Percentiles rank a stretch among this genome's conserved stretches.
Conservation (phyloP, 495 filamentous ascomycete genomes). For the Hypoxylon subgilvum region DNA sequence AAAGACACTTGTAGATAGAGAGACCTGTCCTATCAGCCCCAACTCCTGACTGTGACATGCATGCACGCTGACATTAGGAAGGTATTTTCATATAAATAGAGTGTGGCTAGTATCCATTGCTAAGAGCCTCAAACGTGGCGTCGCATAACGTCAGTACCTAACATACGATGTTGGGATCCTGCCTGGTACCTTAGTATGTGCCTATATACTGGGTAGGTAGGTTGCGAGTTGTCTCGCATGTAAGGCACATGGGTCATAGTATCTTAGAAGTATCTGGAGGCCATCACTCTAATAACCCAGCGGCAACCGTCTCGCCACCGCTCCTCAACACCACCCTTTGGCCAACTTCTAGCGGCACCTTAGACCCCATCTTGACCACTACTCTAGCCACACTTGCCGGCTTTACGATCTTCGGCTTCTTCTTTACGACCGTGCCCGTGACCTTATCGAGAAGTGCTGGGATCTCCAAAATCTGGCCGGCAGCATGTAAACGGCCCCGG, state of each 20-base stretch:
- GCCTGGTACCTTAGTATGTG: background rate
- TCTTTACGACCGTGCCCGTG: constrained; percentile 72
- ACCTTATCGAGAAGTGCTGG: constrained; percentile 76
- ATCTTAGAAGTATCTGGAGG: too few species aligned
- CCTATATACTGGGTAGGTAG: background rate
- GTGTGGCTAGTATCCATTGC: constrained; percentile 2
- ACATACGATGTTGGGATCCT: background rate
- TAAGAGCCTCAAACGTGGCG: constrained; percentile 21
- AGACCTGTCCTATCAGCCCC: constrained; percentile 11
- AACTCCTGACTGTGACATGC: background rate
- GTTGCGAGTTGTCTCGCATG: too few species aligned
- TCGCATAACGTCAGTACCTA: background rate
- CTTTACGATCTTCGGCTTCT: constrained; percentile 80
- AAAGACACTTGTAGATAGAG: constrained; percentile 3
- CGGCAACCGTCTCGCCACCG: constrained; percentile 82
- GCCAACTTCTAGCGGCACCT: constrained; percentile 78
- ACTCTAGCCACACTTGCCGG: constrained; percentile 70
- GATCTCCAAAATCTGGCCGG: constrained; percentile 74
- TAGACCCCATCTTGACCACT: constrained; percentile 73
- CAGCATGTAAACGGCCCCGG: constrained; percentile 77
- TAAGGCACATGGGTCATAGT: too few species aligned
- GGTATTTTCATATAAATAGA: constrained; percentile 16
- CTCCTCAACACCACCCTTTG: constrained; percentile 80
- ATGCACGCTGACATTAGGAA: background rate
- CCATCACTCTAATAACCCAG: constrained; percentile 76